Percentiles rank a stretch among this genome's conserved stretches.
Evolutionary conservation across 2,329 filamentous ascomycete species (phyloP).

Genomic region (Magnaporthiopsis incrustans): DNA sequence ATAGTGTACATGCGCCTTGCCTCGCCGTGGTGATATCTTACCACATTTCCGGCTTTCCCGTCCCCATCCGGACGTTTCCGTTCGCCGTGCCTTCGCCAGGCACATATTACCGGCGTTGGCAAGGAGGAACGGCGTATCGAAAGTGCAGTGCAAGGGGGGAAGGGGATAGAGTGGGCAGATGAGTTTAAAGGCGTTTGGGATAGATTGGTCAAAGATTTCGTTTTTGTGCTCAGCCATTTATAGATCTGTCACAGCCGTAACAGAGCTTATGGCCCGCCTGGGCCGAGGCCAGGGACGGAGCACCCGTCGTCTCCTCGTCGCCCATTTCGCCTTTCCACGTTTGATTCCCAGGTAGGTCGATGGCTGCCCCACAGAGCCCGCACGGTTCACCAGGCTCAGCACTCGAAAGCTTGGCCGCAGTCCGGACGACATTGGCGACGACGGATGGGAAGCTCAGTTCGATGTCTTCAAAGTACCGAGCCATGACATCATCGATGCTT

Average conservation of each 20-base stretch:
- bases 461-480: slow-evolving; percentile 78
- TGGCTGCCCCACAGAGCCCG: slow-evolving; percentile 59
- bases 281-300: slow-evolving; percentile 18
- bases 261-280: slow-evolving; percentile 39
- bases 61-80: too few species aligned
- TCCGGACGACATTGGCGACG: slow-evolving; percentile 91
- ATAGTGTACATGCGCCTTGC: background rate
- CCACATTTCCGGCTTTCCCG: too few species aligned
- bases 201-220: slow-evolving; percentile 10
- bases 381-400: slow-evolving; percentile 36
- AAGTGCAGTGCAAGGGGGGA: too few species aligned
- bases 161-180: background rate
- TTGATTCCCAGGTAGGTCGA: slow-evolving; percentile 55
- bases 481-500: slow-evolving; percentile 87
- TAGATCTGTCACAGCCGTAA: slow-evolving; percentile 66
- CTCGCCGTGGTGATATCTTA: too few species aligned
- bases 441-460: slow-evolving; percentile 83
- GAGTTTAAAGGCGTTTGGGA: background rate
- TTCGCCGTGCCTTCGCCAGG: too few species aligned
- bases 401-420: slow-evolving; percentile 69
- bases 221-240: slow-evolving; percentile 35
- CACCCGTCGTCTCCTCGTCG: slow-evolving; percentile 24
- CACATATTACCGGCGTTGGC: too few species aligned
- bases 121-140: too few species aligned
- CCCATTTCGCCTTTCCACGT: slow-evolving; percentile 56